Evolutionary conservation across 2,329 filamentous ascomycete species (phyloP).

Genomic region (Colletotrichum sp.): DNA sequence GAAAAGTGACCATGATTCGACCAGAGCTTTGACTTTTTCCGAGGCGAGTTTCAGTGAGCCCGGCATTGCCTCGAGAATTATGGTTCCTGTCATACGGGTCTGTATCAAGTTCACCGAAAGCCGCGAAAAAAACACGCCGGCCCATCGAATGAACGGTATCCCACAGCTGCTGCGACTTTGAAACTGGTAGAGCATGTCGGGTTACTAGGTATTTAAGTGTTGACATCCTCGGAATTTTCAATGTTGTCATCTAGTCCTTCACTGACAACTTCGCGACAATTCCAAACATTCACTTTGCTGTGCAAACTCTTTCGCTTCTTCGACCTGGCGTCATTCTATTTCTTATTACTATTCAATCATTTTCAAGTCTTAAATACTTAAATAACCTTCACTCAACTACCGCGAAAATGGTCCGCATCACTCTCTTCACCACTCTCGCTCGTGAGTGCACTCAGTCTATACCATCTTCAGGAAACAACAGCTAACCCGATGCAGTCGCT

Average conservation of each 20-base stretch:
- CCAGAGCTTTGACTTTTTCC: not conserved
- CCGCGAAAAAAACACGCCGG: not conserved
- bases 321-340: slow-evolving; percentile 10
- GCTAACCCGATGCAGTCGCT: slow-evolving; percentile 16
- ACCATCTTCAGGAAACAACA: not conserved
- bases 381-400: not conserved
- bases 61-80: not conserved
- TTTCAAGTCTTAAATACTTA: not conserved
- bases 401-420: slow-evolving; percentile 28
- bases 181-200: rapidly evolving
- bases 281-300: not conserved
- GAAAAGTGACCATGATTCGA: not conserved
- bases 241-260: not conserved
- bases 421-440: slow-evolving; percentile 26
- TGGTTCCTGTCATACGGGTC: not conserved
- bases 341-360: not conserved
- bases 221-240: not conserved
- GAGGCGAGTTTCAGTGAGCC: not conserved
- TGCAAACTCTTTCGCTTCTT: slow-evolving; percentile 5
- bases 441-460: slow-evolving; percentile 24
- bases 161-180: not conserved
- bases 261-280: not conserved
- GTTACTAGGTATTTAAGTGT: not conserved
- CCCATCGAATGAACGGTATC: not conserved
- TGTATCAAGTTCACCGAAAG: not conserved